Evolutionary conservation across 805 yeast genomes (phyloP).

Genomic region (Teunomyces funiuensis): DNA sequence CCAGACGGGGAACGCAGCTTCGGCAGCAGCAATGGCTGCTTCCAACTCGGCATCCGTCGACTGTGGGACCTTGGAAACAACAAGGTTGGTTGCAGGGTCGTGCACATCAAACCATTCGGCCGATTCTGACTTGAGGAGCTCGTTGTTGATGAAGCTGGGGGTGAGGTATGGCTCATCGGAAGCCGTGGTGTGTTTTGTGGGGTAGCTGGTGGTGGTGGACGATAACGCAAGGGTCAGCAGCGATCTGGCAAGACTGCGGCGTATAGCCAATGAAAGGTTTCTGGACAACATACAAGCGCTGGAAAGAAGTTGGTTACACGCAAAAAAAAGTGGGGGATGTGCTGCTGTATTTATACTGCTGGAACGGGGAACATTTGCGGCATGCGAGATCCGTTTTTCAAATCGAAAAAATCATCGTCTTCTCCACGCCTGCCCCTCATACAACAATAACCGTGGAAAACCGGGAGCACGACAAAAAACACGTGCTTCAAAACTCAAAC

Average conservation of each 20-base stretch:
- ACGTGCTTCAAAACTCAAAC: no score
- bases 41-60: conserved; percentile 64
- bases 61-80: conserved; percentile 71
- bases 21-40: conserved; percentile 64
- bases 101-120: conserved; percentile 63
- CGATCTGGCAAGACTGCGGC: conserved; percentile 8
- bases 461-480: neutral
- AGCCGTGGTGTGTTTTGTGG: conserved; percentile 37
- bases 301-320: neutral
- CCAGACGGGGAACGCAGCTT: conserved; percentile 60
- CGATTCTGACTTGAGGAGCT: conserved; percentile 50
- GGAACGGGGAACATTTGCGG: neutral
- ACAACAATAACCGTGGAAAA: neutral
- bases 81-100: conserved; percentile 73
- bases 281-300: conserved; percentile 2
- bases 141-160: conserved; percentile 51
- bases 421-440: conserved; percentile 1
- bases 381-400: conserved; percentile 6
- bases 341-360: neutral
- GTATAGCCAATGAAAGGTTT: neutral
- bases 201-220: conserved; percentile 37
- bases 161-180: conserved; percentile 48
- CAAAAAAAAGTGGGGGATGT: neutral
- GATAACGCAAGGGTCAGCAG: conserved; percentile 20
- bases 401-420: conserved; percentile 1